phyloP scores from a whole-genome alignment of 108 stramenopile genomes.

The Fragilaria crotonensis region DNA sequence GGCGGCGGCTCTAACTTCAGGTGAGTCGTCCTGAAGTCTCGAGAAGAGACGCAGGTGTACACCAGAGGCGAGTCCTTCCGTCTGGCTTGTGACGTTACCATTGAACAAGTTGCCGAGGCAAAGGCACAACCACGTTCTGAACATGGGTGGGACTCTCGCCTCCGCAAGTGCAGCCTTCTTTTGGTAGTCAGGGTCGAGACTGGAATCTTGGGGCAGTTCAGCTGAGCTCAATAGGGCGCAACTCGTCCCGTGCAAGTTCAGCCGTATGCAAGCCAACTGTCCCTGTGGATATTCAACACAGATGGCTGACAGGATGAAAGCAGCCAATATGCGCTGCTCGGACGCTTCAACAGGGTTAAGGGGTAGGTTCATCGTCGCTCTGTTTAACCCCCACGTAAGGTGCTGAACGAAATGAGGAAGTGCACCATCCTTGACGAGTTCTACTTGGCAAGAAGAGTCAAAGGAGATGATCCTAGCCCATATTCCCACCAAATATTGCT shows the following conservation, averaged over 20 bases:
- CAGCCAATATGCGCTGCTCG: conserved; percentile 80
- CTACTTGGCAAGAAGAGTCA: conserved; percentile 85
- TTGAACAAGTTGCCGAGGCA: conserved; percentile 75
- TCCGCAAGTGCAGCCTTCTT: conserved; percentile 5
- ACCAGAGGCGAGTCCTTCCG: conserved; percentile 44
- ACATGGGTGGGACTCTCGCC: conserved; percentile 22
- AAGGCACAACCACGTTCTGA: conserved; percentile 82
- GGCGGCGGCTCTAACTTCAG: conserved; percentile 78
- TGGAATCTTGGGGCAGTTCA: conserved; percentile 29
- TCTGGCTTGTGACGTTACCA: conserved; percentile 52
- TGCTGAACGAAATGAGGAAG: conserved; percentile 82
- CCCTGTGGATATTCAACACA: conserved; percentile 72
- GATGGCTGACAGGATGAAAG: conserved; percentile 80
- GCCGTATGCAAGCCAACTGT: conserved; percentile 78
- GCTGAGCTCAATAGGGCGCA: conserved; percentile 46
- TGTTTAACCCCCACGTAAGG: conserved; percentile 42
- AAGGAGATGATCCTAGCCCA: conserved; percentile 92
- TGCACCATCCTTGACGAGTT: conserved; percentile 87
- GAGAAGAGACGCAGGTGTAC: conserved; percentile 59
- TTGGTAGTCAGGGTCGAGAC: conserved; percentile 12
- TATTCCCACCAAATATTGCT: conserved; percentile 86
- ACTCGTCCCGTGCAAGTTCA: conserved; percentile 67
- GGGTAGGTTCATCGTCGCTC: conserved; percentile 6
- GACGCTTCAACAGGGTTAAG: conserved; percentile 31
- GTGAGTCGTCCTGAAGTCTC: conserved; percentile 44